Percentiles rank a stretch among this genome's conserved stretches.
These are phyloP conservation scores for Stagonosporopsis rhizophila DNA, from an alignment of 2,329 filamentous ascomycete genomes.

Conservation along the genomic window DNA sequence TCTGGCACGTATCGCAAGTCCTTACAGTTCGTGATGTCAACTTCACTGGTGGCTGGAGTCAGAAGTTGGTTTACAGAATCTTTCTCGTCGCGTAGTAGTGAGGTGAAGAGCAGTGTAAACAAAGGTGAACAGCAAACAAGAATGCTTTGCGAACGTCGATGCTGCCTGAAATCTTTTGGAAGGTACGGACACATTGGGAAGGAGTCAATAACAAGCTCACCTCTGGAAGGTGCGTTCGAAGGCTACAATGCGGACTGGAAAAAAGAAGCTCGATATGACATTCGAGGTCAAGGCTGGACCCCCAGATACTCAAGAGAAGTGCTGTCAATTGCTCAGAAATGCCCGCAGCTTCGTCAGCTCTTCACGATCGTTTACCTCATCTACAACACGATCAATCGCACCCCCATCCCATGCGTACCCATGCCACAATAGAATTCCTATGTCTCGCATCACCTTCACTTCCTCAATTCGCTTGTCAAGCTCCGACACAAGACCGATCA, in stretches of 20 bases:
- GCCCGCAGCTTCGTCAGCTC: constrained; percentile 63
- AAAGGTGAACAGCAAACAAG: constrained; percentile 9
- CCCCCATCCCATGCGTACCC: constrained; percentile 70
- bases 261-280: no score
- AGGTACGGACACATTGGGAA: constrained; percentile 23
- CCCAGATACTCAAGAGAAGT: background rate
- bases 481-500: constrained; percentile 48
- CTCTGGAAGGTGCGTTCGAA: background rate
- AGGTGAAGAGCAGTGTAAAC: background rate
- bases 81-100: background rate
- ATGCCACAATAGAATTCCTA: constrained; percentile 69
- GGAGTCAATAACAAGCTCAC: background rate
- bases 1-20: background rate
- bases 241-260: background rate
- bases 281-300: no score
- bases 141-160: background rate
- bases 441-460: constrained; percentile 55
- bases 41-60: background rate
- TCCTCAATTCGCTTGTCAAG: constrained; percentile 46
- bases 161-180: constrained; percentile 20
- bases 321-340: background rate
- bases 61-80: background rate
- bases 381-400: constrained; percentile 64
- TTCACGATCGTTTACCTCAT: constrained; percentile 57
- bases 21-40: background rate